A percentile compares a stretch with the other conserved stretches of the same genome.
Evolutionary conservation across 1,284 basidiomycete species (phyloP).

Genomic region (Porodaedalea pini): DNA sequence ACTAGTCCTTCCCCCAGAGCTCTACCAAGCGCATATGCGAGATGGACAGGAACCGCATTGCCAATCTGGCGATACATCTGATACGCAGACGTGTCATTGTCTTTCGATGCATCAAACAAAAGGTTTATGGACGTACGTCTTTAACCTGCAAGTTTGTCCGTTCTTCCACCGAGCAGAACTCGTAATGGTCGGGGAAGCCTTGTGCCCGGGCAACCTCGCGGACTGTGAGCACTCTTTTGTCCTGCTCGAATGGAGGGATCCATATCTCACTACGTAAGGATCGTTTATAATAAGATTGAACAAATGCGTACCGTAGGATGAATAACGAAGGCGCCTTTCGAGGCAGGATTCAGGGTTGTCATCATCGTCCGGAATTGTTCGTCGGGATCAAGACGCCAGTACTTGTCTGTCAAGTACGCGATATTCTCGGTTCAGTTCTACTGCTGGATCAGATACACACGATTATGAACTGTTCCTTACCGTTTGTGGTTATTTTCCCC

Average conservation of each 20-base stretch:
- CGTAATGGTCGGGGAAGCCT: conserved; percentile 66
- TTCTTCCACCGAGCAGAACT: conserved; percentile 48
- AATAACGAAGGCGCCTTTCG: conserved; percentile 48
- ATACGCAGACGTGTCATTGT: not conserved
- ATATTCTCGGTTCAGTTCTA: too few species aligned
- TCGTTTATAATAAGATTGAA: conserved; percentile 3
- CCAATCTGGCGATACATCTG: conserved; percentile 71
- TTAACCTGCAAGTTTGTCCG: conserved; percentile 33
- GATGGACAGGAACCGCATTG: conserved; percentile 67
- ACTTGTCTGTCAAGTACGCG: conserved; percentile 35
- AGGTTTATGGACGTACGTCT: conserved; percentile 42
- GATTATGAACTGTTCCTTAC: not conserved
- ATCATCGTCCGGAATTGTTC: conserved; percentile 56
- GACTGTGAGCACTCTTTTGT: conserved; percentile 61
- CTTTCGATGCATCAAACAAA: not conserved
- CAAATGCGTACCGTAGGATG: conserved; percentile 54
- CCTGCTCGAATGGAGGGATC: conserved; percentile 35
- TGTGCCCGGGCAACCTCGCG: conserved; percentile 66
- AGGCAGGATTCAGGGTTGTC: conserved; percentile 47
- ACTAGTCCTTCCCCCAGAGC: conserved; percentile 49
- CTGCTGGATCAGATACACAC: too few species aligned
- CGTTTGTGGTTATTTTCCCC: too few species aligned
- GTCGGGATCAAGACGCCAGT: conserved; percentile 48
- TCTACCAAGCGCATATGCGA: conserved; percentile 60
- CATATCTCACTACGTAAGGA: not conserved